phyloP scores from a whole-genome alignment of 2,329 filamentous ascomycete species.

The Apiospora marii region DNA sequence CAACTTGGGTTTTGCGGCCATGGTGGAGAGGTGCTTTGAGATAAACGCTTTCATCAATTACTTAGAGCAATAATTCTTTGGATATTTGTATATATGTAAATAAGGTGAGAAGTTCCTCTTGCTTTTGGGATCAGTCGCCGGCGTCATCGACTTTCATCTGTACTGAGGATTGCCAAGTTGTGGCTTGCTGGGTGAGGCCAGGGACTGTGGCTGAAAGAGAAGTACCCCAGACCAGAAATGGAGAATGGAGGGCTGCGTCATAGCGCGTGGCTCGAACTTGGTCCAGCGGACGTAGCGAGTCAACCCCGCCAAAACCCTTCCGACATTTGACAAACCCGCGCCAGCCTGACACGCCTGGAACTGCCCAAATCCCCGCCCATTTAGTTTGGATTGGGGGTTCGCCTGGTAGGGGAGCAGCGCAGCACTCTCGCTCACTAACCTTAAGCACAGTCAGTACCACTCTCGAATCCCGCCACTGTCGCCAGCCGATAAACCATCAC shows the following conservation, averaged over 20 bases:
- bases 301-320: constrained; percentile 21
- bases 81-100: too few species aligned
- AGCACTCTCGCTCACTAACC: background rate
- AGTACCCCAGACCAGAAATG: background rate
- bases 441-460: background rate
- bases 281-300: background rate
- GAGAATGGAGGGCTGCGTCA: background rate
- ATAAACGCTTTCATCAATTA: background rate
- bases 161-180: background rate
- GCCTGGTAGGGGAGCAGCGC: background rate
- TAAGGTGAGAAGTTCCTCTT: too few species aligned
- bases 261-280: constrained; percentile 7
- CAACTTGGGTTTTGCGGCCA: constrained; percentile 52
- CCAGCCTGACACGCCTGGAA: constrained; percentile 13
- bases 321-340: constrained; percentile 6
- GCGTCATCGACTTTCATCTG: constrained; percentile 25
- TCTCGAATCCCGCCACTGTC: background rate
- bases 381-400: constrained; percentile 13
- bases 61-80: background rate
- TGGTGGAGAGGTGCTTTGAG: constrained; percentile 35
- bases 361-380: background rate
- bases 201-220: background rate
- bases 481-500: background rate
- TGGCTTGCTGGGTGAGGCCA: background rate
- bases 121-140: background rate